These are phyloP conservation scores for Prosopis cineraria DNA, from an alignment of 306 rosid species.

Conservation along the genomic window DNA sequence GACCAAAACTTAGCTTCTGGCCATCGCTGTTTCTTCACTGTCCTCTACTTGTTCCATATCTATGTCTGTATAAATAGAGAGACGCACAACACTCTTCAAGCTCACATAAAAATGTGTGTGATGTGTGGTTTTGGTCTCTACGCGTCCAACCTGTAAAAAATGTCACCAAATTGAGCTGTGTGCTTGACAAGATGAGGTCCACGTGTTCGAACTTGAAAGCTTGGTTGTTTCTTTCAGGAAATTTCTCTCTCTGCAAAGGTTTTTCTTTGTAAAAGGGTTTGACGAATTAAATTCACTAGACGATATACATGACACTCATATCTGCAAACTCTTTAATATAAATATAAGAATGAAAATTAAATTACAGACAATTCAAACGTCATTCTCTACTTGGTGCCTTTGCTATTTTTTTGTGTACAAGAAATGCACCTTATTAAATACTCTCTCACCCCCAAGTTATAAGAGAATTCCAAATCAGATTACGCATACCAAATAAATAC, in stretches of 20 bases:
- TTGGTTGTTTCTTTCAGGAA: neutral
- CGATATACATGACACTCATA: neutral
- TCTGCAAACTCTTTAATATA: neutral
- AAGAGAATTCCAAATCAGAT: too few species aligned
- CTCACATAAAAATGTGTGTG: neutral
- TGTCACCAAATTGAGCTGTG: conserved; percentile 1
- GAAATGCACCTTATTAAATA: neutral
- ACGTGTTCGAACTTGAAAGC: neutral
- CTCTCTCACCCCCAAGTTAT: too few species aligned
- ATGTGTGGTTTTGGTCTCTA: neutral
- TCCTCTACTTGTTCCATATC: neutral
- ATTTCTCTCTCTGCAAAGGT: neutral
- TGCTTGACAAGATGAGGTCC: neutral
- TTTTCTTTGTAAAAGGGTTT: neutral
- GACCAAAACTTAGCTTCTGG: neutral
- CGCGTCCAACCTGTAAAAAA: neutral
- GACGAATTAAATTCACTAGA: neutral
- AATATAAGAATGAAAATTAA: neutral
- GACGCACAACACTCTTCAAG: neutral
- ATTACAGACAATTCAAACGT: conserved; percentile 1
- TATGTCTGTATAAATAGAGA: too few species aligned
- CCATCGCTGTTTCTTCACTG: neutral
- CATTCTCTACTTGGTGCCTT: neutral
- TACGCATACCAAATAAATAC: too few species aligned
- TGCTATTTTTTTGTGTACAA: neutral